Base-by-base conservation (phyloP, 225 moss, liverwort and hornwort genomes). In the Polytrichum formosum region DNA sequence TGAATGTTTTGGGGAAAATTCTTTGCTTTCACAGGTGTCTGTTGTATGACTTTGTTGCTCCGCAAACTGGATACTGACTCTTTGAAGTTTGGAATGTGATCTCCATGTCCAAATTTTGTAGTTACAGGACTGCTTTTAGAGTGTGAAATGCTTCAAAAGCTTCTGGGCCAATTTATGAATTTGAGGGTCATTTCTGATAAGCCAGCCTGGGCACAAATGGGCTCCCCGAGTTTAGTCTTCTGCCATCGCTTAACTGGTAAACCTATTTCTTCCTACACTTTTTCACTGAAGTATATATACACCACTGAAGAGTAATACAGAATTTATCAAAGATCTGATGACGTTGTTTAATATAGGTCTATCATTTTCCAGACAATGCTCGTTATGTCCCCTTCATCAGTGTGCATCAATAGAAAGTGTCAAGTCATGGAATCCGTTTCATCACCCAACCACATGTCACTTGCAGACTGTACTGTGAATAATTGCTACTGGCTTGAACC, bases 181-280 rank as follows among this genome's bases (percentile, higher is more conserved):
- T 83, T 87, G 80, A 80, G 63, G 33, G 83, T 87, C 30, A 76
- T 78, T 63, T 78, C 76, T 4, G 78, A 83, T 16, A 66, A 78
- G 64, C 30, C 58, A 26, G 29, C 76, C 30, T 76, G 74, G 67
- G 64, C 37, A 56, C 63, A 65, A 53, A 59, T 37, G 66, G 80
- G 74, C 29, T 75, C 65, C 63, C 83, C 78, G n/a, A 26, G 58
- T 9, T 78, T 81, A 59, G 72, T 78, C 53, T 72, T 87, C 31
- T 74, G 71, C 56, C 83, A 86, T 18, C 56, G 64, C 22, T 76
- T 71, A 56, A 86, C 86, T 29, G 86, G 67, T 67, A 67, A 18
- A 1, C 31, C 5, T 66, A 2, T 66, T 33, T 31, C 31, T 58
- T 8, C 58, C 58, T 58, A 22, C 21, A 58, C n/a, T 6, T 0